Evolutionary conservation across 2,329 filamentous ascomycete species (phyloP).

Genomic region (Penicillium concentricum): DNA sequence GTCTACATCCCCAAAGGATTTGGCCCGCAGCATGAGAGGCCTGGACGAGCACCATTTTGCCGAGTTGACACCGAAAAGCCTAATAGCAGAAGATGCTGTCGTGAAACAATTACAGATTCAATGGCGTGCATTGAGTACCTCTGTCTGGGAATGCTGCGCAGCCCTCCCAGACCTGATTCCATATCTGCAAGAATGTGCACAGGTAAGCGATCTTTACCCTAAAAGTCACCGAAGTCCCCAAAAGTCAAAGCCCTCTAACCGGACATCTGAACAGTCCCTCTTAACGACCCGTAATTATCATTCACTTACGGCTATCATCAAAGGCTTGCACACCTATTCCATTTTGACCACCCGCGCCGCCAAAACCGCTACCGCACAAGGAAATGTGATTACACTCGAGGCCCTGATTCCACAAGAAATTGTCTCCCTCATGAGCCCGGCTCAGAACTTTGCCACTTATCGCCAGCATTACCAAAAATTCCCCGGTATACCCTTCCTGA

Average conservation of each 20-base stretch:
- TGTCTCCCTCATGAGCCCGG: constrained; percentile 28
- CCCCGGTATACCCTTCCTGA: constrained; percentile 41
- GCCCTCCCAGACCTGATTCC: constrained; percentile 34
- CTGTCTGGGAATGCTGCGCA: constrained; percentile 41
- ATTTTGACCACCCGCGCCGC: constrained; percentile 24
- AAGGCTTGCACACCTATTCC: constrained; percentile 37
- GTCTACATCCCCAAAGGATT: constrained; percentile 31
- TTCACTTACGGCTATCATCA: constrained; percentile 37
- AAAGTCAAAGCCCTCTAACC: constrained; percentile 9
- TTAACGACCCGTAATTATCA: constrained; percentile 35
- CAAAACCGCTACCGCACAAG: constrained; percentile 11
- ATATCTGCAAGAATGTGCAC: constrained; percentile 36
- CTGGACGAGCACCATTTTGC: constrained; percentile 34
- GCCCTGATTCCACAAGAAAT: constrained; percentile 26
- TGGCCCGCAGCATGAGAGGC: constrained; percentile 34
- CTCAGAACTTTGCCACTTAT: constrained; percentile 38
- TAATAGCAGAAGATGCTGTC: constrained; percentile 24
- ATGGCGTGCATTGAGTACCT: constrained; percentile 34
- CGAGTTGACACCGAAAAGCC: constrained; percentile 23
- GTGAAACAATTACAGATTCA: constrained; percentile 23
- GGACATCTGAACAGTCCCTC: constrained; percentile 27
- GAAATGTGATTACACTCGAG: constrained; percentile 21
- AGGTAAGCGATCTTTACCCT: constrained; percentile 27
- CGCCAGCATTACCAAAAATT: constrained; percentile 31
- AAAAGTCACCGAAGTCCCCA: background rate